Conservation (phyloP, 2,329 filamentous ascomycete genomes). For the Aquanectria penicillioides region DNA sequence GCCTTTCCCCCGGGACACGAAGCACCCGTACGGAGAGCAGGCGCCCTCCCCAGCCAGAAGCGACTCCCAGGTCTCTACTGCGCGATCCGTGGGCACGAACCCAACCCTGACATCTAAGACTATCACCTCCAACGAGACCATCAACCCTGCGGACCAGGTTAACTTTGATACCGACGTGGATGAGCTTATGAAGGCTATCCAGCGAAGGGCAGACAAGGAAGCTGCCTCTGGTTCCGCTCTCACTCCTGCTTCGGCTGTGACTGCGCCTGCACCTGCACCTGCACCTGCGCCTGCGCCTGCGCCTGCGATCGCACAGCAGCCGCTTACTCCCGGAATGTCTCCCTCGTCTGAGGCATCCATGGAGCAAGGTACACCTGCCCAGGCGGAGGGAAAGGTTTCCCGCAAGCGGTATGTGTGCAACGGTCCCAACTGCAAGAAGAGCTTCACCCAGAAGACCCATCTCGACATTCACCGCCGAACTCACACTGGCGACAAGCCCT, state of each 20-base stretch:
- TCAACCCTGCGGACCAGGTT: slow-evolving; percentile 59
- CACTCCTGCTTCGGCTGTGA: too few species aligned
- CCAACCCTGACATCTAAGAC: slow-evolving; percentile 51
- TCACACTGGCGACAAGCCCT: slow-evolving; percentile 91
- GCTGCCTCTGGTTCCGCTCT: too few species aligned
- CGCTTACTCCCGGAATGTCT: slow-evolving; percentile 38
- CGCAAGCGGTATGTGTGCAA: slow-evolving; percentile 78
- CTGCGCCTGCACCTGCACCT: not conserved
- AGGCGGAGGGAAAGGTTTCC: slow-evolving; percentile 40
- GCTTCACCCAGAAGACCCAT: slow-evolving; percentile 92
- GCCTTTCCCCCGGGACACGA: slow-evolving; percentile 40
- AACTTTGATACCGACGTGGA: slow-evolving; percentile 87
- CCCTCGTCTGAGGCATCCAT: slow-evolving; percentile 34
- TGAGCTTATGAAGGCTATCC: slow-evolving; percentile 88
- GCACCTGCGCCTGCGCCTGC: not conserved
- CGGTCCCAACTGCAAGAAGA: slow-evolving; percentile 79
- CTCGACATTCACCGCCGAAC: slow-evolving; percentile 88
- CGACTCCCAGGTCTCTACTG: slow-evolving; percentile 45
- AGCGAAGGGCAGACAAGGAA: slow-evolving; percentile 66
- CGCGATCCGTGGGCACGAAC: slow-evolving; percentile 37
- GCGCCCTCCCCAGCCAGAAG: slow-evolving; percentile 47
- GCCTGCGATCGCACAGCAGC: slow-evolving; percentile 38
- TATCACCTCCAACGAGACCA: slow-evolving; percentile 57
- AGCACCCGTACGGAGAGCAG: slow-evolving; percentile 46
- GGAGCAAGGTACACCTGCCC: slow-evolving; percentile 35